Evolutionary conservation across 2,329 filamentous ascomycete species (phyloP), one percentile per base, ranked within the genome.

Genomic region (Thelonectria olida): DNA sequence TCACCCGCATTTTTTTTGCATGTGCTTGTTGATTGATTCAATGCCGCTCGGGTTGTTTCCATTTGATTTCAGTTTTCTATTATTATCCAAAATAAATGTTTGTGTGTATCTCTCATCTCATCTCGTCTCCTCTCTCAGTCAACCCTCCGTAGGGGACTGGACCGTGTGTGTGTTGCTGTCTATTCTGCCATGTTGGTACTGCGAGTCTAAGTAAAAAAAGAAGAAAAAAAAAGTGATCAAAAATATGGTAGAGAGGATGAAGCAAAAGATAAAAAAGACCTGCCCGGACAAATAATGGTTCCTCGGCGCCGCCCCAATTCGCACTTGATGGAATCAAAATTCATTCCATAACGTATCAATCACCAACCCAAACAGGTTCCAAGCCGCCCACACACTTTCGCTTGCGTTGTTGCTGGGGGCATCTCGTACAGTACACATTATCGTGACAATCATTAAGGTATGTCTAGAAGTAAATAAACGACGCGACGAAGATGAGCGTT

Each of bases 401-500:
- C n/a, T n/a, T n/a, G n/a, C n/a, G n/a, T n/a, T n/a, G n/a, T n/a
- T n/a, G n/a, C n/a, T n/a, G n/a, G n/a, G n/a, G n/a, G n/a, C n/a
- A n/a, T n/a, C 27, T 28, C 27, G 27, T 28, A 28, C 10, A 28
- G 23, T 63, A 64, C 63, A 64, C 63, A 65, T 63, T 68, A 71
- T 70, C 68, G 61, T 71, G 57, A 64, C 67, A 67, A 47, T 71
- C 69, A 53, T 70, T 54, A 70, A 59, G 25, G 50, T 62, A 63
- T 45, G 42, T 58, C 41, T 61, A 67, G 27, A 66, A 56, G 22
- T 48, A 69, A 28, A 78, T 61, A 52, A 80, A 80, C 7, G 78
- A 76, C 10, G 66, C 75, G 22, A 82, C 79, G 67, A 87, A 87
- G 54, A 85, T 71, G 54, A 84, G 63, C 31, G 76, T 71, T 2